Conservation (phyloP, 2,329 filamentous ascomycete species). For the Alternaria conjuncta region DNA sequence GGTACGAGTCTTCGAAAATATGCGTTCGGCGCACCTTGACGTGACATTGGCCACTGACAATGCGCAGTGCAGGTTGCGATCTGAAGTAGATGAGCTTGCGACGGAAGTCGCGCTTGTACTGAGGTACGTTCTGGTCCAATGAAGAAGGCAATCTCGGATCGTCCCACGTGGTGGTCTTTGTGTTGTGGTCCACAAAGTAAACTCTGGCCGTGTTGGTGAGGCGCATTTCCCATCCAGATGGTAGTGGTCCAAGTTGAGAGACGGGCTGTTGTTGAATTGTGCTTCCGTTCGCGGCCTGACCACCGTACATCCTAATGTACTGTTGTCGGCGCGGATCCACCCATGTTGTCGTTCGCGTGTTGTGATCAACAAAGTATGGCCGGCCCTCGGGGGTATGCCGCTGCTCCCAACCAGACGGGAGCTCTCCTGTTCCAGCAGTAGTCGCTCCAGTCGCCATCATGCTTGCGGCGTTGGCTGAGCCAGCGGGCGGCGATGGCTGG, state of each 20-base stretch:
- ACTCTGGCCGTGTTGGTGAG: slow-evolving; percentile 97
- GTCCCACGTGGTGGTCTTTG: slow-evolving; percentile 99
- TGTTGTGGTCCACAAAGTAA: slow-evolving; percentile 99
- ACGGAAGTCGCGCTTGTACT: slow-evolving; percentile 99
- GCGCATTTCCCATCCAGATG: slow-evolving; percentile 99
- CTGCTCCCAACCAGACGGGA: slow-evolving; percentile 96
- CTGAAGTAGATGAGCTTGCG: slow-evolving; percentile 99
- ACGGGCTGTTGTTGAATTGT: slow-evolving; percentile 98
- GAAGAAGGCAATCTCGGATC: slow-evolving; percentile 94
- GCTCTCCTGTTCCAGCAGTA: slow-evolving; percentile 90
- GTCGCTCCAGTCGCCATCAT: slow-evolving; percentile 97
- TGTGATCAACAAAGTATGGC: slow-evolving; percentile 97
- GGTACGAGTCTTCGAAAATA: slow-evolving; percentile 98
- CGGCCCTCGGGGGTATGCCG: slow-evolving; percentile 93
- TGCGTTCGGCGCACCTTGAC: slow-evolving; percentile 96
- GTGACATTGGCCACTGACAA: slow-evolving; percentile 94
- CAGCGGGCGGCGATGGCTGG: slow-evolving; percentile 50
- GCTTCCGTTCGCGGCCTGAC: slow-evolving; percentile 74
- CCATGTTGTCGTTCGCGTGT: slow-evolving; percentile 97
- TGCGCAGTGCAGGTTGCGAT: slow-evolving; percentile 94
- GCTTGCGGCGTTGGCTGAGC: slow-evolving; percentile 67
- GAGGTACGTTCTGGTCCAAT: slow-evolving; percentile 95
- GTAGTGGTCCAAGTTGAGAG: slow-evolving; percentile 91
- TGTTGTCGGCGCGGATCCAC: slow-evolving; percentile 96
- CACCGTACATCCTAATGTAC: slow-evolving; percentile 98